Evolutionary conservation across 768 basidiomycete species (phyloP).

Genomic region (Boletus tomentosulus): DNA sequence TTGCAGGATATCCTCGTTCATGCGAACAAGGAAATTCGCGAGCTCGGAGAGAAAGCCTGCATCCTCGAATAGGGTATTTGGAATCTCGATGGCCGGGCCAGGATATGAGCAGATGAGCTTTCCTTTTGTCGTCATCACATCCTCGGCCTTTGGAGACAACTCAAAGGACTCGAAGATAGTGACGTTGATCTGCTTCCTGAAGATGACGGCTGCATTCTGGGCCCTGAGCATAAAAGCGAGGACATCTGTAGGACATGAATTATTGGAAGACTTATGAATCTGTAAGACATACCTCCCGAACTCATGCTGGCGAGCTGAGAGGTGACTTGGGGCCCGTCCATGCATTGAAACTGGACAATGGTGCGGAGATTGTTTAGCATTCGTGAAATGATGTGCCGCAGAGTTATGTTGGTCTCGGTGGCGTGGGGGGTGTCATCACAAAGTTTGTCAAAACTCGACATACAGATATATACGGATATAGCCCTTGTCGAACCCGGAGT

Average conservation of each 20-base stretch:
- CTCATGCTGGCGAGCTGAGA: conserved; percentile 6
- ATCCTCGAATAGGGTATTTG: conserved; percentile 25
- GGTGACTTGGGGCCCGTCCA: conserved; percentile 3
- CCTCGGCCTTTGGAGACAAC: conserved; percentile 30
- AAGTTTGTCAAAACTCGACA: no score
- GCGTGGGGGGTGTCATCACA: conserved; percentile 9
- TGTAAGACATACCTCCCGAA: conserved; percentile 11
- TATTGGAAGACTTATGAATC: background rate
- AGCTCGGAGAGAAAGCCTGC: conserved; percentile 33
- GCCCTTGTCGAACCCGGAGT: no score
- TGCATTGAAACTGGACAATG: background rate
- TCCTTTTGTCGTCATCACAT: conserved; percentile 20
- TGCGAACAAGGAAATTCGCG: background rate
- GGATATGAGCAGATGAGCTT: conserved; percentile 48
- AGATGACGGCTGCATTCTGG: conserved; percentile 47
- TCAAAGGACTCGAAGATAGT: conserved; percentile 46
- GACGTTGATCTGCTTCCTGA: conserved; percentile 26
- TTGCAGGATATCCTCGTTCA: conserved; percentile 26
- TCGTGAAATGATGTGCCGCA: conserved; percentile 28
- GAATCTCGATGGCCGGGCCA: conserved; percentile 39
- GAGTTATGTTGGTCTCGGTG: background rate
- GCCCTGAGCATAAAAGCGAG: conserved; percentile 37
- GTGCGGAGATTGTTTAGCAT: conserved; percentile 29
- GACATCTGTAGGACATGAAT: conserved; percentile 27
- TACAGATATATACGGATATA: no score